Evolutionary conservation across 352 stramenopile genomes (phyloP).

Genomic region (Globisporangium sylvaticum): DNA sequence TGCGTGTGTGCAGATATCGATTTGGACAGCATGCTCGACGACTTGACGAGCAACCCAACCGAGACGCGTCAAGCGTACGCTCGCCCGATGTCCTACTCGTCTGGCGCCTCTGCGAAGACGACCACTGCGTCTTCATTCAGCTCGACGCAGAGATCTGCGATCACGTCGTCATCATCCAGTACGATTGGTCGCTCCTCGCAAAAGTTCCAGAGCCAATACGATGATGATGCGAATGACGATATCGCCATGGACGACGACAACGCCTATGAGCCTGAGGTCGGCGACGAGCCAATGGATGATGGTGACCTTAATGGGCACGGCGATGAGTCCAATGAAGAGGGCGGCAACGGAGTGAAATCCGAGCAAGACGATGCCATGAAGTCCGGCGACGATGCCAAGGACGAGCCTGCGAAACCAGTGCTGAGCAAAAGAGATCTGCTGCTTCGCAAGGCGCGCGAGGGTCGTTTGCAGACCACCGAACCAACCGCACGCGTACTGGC

Average conservation of each 20-base stretch:
- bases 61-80: conserved; percentile 49
- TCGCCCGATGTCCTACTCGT: conserved; percentile 55
- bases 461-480: conserved; percentile 52
- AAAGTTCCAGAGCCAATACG: conserved; percentile 13
- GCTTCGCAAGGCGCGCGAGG: conserved; percentile 59
- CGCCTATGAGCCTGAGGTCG: conserved; percentile 9
- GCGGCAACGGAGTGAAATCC: conserved; percentile 10
- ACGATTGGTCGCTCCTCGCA: conserved; percentile 16
- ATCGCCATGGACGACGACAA: conserved; percentile 15
- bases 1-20: conserved; percentile 55
- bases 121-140: conserved; percentile 16
- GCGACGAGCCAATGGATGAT: conserved; percentile 26
- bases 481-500: conserved; percentile 57
- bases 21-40: conserved; percentile 82
- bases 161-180: conserved; percentile 8
- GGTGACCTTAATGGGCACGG: background rate
- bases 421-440: conserved; percentile 78
- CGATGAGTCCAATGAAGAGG: conserved; percentile 5
- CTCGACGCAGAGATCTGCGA: conserved; percentile 11
- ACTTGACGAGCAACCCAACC: conserved; percentile 81
- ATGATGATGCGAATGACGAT: conserved; percentile 23
- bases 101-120: conserved; percentile 25
- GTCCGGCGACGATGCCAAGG: conserved; percentile 14
- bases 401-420: conserved; percentile 18
- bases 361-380: conserved; percentile 15